A percentile compares a stretch with the other conserved stretches of the same genome.
Evolutionary conservation across 2,329 filamentous ascomycete genomes (phyloP).

Genomic region (Fusarium odoratissimum): DNA sequence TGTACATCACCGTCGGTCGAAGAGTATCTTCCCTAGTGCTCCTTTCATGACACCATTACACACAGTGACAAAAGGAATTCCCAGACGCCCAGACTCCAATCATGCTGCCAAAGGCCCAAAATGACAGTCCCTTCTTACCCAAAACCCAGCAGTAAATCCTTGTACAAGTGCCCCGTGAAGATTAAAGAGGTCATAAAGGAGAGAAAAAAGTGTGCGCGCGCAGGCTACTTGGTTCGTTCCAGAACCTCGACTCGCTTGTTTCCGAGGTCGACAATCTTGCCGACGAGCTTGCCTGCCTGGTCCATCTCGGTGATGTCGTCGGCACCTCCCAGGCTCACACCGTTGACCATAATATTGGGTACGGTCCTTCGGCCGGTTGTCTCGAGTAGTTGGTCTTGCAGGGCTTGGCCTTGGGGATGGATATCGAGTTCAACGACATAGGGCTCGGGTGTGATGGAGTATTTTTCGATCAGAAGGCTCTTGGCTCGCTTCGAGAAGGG

Average conservation of each 20-base stretch:
- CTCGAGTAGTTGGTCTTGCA: conserved; percentile 78
- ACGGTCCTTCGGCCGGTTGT: conserved; percentile 87
- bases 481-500: conserved; percentile 89
- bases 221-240: conserved; percentile 53
- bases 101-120: conserved; percentile 16
- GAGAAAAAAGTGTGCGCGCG: background rate
- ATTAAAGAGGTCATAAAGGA: conserved; percentile 25
- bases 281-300: conserved; percentile 71
- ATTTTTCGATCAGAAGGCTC: conserved; percentile 82
- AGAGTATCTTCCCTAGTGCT: background rate
- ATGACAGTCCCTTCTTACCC: conserved; percentile 23
- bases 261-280: conserved; percentile 78
- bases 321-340: conserved; percentile 88
- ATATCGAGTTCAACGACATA: conserved; percentile 91
- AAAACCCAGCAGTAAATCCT: conserved; percentile 17
- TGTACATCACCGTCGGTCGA: conserved; percentile 13
- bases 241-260: conserved; percentile 70
- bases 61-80: conserved; percentile 18
- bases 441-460: conserved; percentile 83
- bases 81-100: conserved; percentile 37
- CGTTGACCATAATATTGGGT: conserved; percentile 90
- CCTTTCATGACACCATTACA: conserved; percentile 3
- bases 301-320: conserved; percentile 86
- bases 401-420: conserved; percentile 76
- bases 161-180: conserved; percentile 15